Conservation (phyloP, 2,329 filamentous ascomycete genomes). For the Hypoxylon sp. region DNA sequence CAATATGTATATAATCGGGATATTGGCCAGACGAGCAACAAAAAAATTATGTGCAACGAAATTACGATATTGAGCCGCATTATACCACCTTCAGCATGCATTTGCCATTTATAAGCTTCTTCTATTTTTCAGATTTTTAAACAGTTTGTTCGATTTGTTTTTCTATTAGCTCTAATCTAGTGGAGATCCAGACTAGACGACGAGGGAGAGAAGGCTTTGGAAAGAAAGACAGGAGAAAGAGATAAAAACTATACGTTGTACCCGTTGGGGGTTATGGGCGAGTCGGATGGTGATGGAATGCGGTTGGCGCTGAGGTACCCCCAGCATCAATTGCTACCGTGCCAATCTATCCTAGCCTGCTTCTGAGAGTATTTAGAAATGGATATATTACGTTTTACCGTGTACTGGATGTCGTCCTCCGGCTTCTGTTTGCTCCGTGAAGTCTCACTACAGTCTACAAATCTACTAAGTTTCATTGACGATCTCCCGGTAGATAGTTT, state of each 20-base stretch:
- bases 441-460: not conserved
- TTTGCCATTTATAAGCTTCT: conserved; percentile 32
- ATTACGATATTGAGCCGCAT: conserved; percentile 46
- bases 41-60: conserved; percentile 39
- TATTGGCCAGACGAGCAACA: conserved; percentile 27
- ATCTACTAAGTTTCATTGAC: conserved; percentile 9
- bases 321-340: conserved; percentile 15
- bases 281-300: conserved; percentile 23
- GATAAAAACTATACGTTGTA: not conserved
- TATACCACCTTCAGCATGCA: conserved; percentile 43
- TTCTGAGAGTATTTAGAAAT: conserved; percentile 7
- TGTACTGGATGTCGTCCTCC: conserved; percentile 15
- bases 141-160: conserved; percentile 5
- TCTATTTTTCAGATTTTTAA: not conserved
- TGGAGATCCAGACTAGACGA: conserved; percentile 23
- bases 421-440: not conserved
- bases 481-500: conserved; percentile 18
- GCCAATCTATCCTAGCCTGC: conserved; percentile 19
- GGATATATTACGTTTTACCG: conserved; percentile 31
- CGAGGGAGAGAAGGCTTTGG: conserved; percentile 16
- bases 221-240: not conserved
- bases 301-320: conserved; percentile 19
- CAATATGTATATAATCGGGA: conserved; percentile 33
- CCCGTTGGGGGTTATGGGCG: conserved; percentile 24
- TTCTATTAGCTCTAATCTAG: conserved; percentile 16